Evolutionary conservation across 2,329 filamentous ascomycete species (phyloP).

Genomic region (Albifimbria verrucaria): DNA sequence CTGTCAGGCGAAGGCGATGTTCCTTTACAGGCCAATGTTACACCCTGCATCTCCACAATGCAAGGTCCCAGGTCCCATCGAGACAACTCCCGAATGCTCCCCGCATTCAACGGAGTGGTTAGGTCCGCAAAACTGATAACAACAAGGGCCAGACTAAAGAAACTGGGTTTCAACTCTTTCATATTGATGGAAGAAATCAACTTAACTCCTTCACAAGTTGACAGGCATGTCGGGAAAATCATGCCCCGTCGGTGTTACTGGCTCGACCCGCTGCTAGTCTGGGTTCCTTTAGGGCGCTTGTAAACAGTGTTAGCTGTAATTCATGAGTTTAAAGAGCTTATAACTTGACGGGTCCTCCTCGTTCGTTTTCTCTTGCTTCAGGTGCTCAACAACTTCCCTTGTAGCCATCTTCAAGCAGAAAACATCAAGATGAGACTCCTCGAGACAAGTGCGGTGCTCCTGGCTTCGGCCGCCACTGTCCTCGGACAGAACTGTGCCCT

Average conservation of each 20-base stretch:
- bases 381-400: not conserved
- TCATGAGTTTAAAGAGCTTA: too few species aligned
- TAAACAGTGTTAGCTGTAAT: too few species aligned
- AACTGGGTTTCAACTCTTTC: not conserved
- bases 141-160: not conserved
- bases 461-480: constrained; percentile 1
- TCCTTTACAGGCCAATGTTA: too few species aligned
- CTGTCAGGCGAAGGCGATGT: too few species aligned
- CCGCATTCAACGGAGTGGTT: not conserved
- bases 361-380: not conserved
- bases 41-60: too few species aligned
- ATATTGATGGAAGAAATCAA: not conserved
- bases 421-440: not conserved
- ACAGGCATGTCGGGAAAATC: not conserved
- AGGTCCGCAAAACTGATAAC: not conserved
- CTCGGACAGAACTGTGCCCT: constrained; percentile 2
- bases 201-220: too few species aligned
- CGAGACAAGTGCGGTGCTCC: not conserved
- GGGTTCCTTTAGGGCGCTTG: not conserved
- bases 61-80: too few species aligned
- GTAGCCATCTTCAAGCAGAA: not conserved
- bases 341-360: not conserved
- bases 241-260: not conserved
- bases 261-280: not conserved
- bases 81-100: too few species aligned